These are phyloP conservation scores for Phyllostachys edulis DNA, from an alignment of 176 grass and related monocot genomes.

Conservation along the genomic window DNA sequence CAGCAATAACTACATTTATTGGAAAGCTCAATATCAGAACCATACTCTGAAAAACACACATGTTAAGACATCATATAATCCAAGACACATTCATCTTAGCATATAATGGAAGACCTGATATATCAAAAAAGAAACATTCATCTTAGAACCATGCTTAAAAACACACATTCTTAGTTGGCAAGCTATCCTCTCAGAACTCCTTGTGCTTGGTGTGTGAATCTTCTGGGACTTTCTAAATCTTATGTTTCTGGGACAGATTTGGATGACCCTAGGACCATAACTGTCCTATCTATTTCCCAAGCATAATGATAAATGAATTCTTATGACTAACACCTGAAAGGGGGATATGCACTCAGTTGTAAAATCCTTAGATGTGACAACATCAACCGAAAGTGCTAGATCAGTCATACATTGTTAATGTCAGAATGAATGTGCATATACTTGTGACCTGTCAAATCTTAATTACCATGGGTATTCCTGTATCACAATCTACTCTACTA, in stretches of 20 bases:
- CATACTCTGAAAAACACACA: too few species aligned
- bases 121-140: too few species aligned
- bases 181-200: slow-evolving; percentile 36
- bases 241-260: slow-evolving; percentile 28
- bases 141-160: too few species aligned
- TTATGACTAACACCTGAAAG: slow-evolving; percentile 5
- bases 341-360: not conserved
- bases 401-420: not conserved
- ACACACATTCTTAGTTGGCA: too few species aligned
- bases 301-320: not conserved
- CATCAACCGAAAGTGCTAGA: not conserved
- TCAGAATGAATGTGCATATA: not conserved
- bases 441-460: slow-evolving; percentile 4
- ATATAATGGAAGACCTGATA: too few species aligned
- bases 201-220: not conserved
- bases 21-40: too few species aligned
- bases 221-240: not conserved
- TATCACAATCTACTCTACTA: not conserved
- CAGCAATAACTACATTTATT: too few species aligned
- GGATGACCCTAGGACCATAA: not conserved
- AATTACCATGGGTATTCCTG: slow-evolving; percentile 2
- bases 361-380: slow-evolving; percentile 10
- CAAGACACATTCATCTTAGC: too few species aligned
- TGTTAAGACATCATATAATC: too few species aligned
- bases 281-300: slow-evolving; percentile 3